Base-by-base conservation (phyloP, 2,329 filamentous ascomycete species). In the Aspergillus clavatus region DNA sequence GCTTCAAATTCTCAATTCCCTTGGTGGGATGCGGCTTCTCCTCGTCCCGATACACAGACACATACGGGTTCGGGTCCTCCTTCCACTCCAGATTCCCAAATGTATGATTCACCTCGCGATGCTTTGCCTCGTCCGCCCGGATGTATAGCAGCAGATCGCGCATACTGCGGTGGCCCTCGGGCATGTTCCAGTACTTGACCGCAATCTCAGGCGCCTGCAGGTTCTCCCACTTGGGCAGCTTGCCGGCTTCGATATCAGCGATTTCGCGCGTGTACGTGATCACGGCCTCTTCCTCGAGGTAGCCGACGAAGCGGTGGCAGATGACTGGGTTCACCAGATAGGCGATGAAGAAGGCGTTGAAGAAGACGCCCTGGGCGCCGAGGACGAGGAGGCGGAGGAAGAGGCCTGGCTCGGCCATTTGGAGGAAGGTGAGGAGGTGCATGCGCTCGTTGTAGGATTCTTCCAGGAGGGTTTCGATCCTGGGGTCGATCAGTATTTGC, bases 261-360 rank as follows among this genome's bases (percentile, higher is more conserved):
- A 97, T 86, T 49, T 88, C 87, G 38, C 90, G 83, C 0, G 89
- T 91, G 72, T 98, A 98, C 0, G 93, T 98, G 62, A 95, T 80
- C 1, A 97, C 91, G 6, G 93, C 93, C 69, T 98, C 93, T 67
- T 98, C 93, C 69, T 98, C 93, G 10, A 98, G 81, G 59, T 97
- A 97, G 1, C 90, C 93, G 42, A 97, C 90, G 67, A 98, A 97
- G 36, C 93, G 85, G 68, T 98, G 93, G 61, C 87, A 91, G 51
- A 88, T 91, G 49, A 84, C 82, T 5, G 93, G 91, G 1, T 84
- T 89, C 48, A 95, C 61, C 26, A 97, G 82, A 70, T 97, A 97
- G 38, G 85, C 79, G 51, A 95, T 48, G 76, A 97, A 96, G 65
- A 97, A 81, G 53, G 82, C 80, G 71, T 97, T 98, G 79, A 94